These are phyloP conservation scores for Russula emetica DNA, from an alignment of 768 basidiomycete species.

Conservation along the genomic window DNA sequence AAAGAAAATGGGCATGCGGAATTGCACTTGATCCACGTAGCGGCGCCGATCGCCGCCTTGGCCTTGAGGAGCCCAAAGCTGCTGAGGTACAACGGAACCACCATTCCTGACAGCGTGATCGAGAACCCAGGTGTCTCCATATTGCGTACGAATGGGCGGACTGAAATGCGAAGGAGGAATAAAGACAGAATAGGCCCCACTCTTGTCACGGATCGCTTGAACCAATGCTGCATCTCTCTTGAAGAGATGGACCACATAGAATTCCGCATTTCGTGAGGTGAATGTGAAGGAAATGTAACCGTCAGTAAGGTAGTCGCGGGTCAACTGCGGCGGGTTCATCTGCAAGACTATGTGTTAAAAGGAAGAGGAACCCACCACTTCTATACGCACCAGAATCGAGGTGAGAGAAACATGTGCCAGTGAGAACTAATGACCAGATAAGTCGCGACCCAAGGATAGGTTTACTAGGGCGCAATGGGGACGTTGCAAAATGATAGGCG, in stretches of 20 bases:
- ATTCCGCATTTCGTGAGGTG: neutral
- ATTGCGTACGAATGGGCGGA: neutral
- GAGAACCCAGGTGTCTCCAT: slow-evolving; percentile 11
- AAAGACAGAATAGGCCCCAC: slow-evolving; percentile 3
- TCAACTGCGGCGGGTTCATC: too few relatives aligned
- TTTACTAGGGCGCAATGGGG: too few relatives aligned
- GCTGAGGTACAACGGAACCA: slow-evolving; percentile 23
- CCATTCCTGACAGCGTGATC: slow-evolving; percentile 11
- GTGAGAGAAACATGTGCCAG: neutral
- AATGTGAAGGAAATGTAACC: slow-evolving; percentile 22
- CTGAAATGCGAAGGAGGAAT: neutral
- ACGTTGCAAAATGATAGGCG: too few relatives aligned
- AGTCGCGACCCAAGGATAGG: too few relatives aligned
- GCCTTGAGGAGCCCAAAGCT: slow-evolving; percentile 16
- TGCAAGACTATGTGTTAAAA: too few relatives aligned
- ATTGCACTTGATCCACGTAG: slow-evolving; percentile 12
- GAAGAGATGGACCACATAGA: slow-evolving; percentile 14
- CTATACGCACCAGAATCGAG: neutral
- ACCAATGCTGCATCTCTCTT: neutral
- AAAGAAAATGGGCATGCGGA: slow-evolving; percentile 20
- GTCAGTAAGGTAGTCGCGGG: too few relatives aligned
- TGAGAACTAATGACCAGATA: too few relatives aligned
- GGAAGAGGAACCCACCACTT: neutral
- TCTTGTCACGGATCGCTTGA: neutral
- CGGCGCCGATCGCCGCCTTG: slow-evolving; percentile 17